phyloP scores from a whole-genome alignment of 2,329 filamentous ascomycete genomes.

The Arthroderma sp. region DNA sequence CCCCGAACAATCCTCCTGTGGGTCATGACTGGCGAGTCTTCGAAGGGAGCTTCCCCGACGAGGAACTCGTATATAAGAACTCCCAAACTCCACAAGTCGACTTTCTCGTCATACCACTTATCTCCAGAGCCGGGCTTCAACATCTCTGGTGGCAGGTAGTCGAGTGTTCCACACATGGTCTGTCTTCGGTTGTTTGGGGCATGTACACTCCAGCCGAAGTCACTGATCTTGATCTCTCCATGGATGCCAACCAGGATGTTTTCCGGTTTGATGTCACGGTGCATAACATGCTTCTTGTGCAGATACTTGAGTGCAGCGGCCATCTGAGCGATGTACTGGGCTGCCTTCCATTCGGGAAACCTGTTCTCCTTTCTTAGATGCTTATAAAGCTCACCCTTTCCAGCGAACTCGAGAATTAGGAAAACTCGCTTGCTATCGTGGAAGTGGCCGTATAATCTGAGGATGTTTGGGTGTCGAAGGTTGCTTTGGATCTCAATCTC shows the following conservation, averaged over 20 bases:
- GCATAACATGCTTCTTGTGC: conserved; percentile 95
- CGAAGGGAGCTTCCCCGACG: conserved; percentile 90
- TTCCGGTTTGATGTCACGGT: conserved; percentile 94
- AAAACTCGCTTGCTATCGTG: conserved; percentile 82
- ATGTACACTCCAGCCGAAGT: conserved; percentile 98
- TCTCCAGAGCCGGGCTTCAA: conserved; percentile 66
- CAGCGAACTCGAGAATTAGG: conserved; percentile 75
- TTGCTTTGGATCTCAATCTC: conserved; percentile 88
- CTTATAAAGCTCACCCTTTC: conserved; percentile 79
- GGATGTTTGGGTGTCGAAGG: conserved; percentile 72
- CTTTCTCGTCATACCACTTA: conserved; percentile 88
- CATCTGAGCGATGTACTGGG: conserved; percentile 82
- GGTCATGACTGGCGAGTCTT: conserved; percentile 91
- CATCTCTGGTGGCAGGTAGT: conserved; percentile 98
- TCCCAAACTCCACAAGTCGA: conserved; percentile 91
- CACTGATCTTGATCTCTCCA: conserved; percentile 95
- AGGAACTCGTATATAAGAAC: conserved; percentile 95
- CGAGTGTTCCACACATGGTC: conserved; percentile 93
- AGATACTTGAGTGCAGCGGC: conserved; percentile 79
- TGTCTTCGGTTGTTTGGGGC: conserved; percentile 86
- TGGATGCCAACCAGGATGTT: conserved; percentile 95
- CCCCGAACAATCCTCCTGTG: conserved; percentile 75
- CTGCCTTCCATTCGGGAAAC: conserved; percentile 76
- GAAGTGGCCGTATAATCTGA: conserved; percentile 76
- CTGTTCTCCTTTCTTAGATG: conserved; percentile 65